These are phyloP conservation scores for Gynandropsis gynandra DNA, from an alignment of 345 rosid species.

Conservation along the genomic window DNA sequence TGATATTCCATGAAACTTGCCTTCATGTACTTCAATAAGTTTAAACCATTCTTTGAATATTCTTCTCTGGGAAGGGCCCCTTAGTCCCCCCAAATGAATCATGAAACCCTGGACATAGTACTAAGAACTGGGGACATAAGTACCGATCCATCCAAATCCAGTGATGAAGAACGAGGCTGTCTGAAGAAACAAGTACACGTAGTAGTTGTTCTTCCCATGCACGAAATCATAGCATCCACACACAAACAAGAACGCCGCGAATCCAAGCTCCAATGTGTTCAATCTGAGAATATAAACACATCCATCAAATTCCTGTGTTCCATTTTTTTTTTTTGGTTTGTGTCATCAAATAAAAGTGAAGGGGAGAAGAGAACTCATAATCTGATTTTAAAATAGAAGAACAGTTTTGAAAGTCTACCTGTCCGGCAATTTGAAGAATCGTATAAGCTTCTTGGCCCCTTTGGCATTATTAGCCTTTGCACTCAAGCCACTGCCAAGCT, in stretches of 20 bases:
- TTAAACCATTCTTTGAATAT: no score
- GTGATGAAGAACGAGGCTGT: conserved; percentile 78
- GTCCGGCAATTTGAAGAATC: conserved; percentile 65
- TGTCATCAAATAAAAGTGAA: no score
- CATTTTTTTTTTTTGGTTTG: no score
- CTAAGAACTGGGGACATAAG: conserved; percentile 40
- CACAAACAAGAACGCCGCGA: conserved; percentile 72
- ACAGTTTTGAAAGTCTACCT: no score
- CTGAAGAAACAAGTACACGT: conserved; percentile 85
- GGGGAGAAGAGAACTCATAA: no score
- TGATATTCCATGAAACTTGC: no score
- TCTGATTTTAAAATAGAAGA: no score
- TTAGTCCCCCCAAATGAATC: no score
- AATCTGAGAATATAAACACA: conserved; percentile 33
- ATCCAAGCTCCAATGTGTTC: conserved; percentile 77
- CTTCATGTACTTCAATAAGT: no score
- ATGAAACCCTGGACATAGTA: no score
- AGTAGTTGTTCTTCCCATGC: conserved; percentile 90
- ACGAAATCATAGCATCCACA: conserved; percentile 89
- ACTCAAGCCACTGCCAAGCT: conserved; percentile 70
- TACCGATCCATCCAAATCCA: conserved; percentile 91
- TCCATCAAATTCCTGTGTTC: no score
- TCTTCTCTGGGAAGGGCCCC: no score
- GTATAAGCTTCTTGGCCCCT: conserved; percentile 35
- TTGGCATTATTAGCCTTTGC: conserved; percentile 45